A percentile compares a stretch with the other conserved stretches of the same genome.
Evolutionary conservation across 1,284 basidiomycete species (phyloP).

Genomic region (Marasmius oreades): DNA sequence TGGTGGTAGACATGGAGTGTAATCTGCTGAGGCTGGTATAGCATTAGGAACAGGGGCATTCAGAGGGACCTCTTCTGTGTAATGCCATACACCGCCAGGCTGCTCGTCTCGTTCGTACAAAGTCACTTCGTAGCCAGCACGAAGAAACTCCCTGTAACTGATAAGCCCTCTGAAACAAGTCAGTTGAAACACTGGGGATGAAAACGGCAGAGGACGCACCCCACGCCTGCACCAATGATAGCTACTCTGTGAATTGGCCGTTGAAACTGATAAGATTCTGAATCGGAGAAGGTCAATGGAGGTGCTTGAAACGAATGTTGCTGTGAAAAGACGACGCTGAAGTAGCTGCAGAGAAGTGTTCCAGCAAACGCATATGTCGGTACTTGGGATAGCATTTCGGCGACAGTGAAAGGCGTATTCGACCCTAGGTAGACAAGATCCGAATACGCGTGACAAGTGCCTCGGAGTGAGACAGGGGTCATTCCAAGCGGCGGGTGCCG

Average conservation of each 20-base stretch:
- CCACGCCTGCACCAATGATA: conserved; percentile 35
- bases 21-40: conserved; percentile 35
- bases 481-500: too few relatives aligned
- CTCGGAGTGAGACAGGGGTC: too few relatives aligned
- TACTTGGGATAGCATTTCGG: too few relatives aligned
- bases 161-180: conserved; percentile 27
- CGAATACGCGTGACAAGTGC: too few relatives aligned
- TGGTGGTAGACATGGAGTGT: conserved; percentile 33
- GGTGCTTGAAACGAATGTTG: background rate
- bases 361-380: too few relatives aligned
- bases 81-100: conserved; percentile 46
- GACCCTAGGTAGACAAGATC: background rate
- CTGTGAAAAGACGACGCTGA: background rate
- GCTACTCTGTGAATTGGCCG: conserved; percentile 34
- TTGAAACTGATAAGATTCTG: conserved; percentile 26
- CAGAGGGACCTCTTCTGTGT: conserved; percentile 32
- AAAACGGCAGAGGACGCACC: conserved; percentile 21
- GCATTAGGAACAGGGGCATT: conserved; percentile 38
- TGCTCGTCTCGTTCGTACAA: conserved; percentile 40
- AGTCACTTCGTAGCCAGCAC: conserved; percentile 34
- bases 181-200: background rate
- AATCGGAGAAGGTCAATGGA: background rate
- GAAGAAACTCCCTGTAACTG: conserved; percentile 30
- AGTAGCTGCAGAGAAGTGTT: background rate
- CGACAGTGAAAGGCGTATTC: too few relatives aligned